Conservation (phyloP, 371 early-diverging fungal genomes). For the Gilbertella persicaria region DNA sequence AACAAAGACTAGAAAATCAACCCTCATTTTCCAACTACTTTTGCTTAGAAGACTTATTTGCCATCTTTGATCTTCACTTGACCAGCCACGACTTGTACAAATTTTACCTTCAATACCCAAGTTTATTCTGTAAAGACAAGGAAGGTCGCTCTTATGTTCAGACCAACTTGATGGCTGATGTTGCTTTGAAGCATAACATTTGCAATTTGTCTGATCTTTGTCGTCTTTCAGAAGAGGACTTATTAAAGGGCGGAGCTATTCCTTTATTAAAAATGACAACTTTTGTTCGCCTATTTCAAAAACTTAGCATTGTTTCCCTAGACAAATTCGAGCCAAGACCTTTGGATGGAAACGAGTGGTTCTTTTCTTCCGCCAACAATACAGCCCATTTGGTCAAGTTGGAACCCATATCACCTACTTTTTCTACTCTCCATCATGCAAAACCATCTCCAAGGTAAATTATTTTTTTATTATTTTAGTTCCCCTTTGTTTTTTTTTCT, state of each 20-base stretch:
- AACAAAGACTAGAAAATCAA: slow-evolving; percentile 1
- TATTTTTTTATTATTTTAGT: too few species aligned
- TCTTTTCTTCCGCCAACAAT: slow-evolving; percentile 8
- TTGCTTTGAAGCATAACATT: slow-evolving; percentile 9
- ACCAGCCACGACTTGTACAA: slow-evolving; percentile 3
- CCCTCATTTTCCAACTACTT: slow-evolving; percentile 14
- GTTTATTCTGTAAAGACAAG: slow-evolving; percentile 18
- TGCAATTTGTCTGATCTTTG: slow-evolving; percentile 15
- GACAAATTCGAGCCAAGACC: slow-evolving; percentile 5
- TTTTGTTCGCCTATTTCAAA: slow-evolving; percentile 5
- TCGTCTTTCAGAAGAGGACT: slow-evolving; percentile 8
- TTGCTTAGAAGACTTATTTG: slow-evolving; percentile 18
- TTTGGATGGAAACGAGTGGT: slow-evolving; percentile 18
- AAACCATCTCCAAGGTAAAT: too few species aligned
- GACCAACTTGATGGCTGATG: slow-evolving; percentile 14
- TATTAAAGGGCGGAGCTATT: slow-evolving; percentile 11
- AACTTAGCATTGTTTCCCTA: not conserved
- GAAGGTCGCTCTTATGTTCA: slow-evolving; percentile 11
- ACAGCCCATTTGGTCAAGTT: not conserved
- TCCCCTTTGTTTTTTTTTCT: too few species aligned
- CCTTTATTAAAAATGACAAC: slow-evolving; percentile 20
- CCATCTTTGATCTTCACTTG: slow-evolving; percentile 15
- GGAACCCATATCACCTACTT: slow-evolving; percentile 7
- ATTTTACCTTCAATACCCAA: slow-evolving; percentile 7
- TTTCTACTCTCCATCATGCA: too few species aligned